Base-by-base conservation (phyloP, 2,329 filamentous ascomycete species). In the Penicillium italicum region DNA sequence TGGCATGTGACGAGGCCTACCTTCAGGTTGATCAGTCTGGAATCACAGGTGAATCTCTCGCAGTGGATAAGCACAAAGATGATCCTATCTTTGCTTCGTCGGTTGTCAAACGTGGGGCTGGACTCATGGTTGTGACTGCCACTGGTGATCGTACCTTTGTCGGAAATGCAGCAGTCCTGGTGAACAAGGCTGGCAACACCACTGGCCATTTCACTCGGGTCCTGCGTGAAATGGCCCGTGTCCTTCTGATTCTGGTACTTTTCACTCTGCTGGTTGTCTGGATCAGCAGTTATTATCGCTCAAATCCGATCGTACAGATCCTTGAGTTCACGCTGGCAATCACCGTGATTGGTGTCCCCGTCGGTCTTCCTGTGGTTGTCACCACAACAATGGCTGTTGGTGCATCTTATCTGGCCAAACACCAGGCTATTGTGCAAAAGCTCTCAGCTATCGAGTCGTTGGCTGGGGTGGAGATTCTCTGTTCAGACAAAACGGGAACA, bases 321-420 rank as follows among this genome's bases (percentile, higher is more conserved):
- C 85, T 96, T 45, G 82, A 89, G 63, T 94, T 91, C 79, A 94
- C 91, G 53, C 82, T 96, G 42, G 90, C 89, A 63, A 92, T 96
- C 67, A 94, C 90, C 67, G 93, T 96, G 63, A 89, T 95, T 60
- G 91, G 91, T 83, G 91, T 96, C 26, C 91, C 91, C 52, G 91
- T 96, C 76, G 91, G 91, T 86, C 89, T 96, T 63, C 91, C 91
- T 58, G 91, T 90, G 66, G 91, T 96, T 78, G 90, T 95, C 58
- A 96, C 91, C 68, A 96, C 91, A 66, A 96, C 91, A 72, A 94
- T 96, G 90, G 91, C 91, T 73, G 91, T 96, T 73, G 91, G 91
- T 79, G 91, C 91, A 63, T 89, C 90, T 61, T 94, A 94, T 76
- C 85, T 96, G 57, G 91, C 91, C 69, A 92, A 91, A 82, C 92